Conservation (phyloP, 345 rosid species). For the Leavenworthia alabamica region DNA sequence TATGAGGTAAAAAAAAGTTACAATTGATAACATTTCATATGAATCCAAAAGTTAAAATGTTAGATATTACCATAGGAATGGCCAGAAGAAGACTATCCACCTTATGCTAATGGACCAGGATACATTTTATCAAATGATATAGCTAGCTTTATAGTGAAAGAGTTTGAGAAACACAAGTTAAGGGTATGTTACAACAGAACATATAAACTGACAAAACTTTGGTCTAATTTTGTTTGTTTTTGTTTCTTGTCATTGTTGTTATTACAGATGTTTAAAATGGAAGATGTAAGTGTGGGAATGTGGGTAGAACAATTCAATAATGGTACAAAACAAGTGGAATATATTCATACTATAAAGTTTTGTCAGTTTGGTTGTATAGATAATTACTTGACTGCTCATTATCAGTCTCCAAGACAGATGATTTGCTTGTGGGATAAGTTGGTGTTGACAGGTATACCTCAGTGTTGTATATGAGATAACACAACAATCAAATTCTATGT, state of each 20-base stretch:
- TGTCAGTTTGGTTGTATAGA: constrained; percentile 71
- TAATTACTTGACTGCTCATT: constrained; percentile 66
- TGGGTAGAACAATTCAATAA: constrained; percentile 74
- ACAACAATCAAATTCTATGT: background rate
- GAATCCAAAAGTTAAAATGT: no score
- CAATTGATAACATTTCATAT: no score
- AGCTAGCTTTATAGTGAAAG: constrained; percentile 43
- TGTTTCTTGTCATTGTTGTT: no score
- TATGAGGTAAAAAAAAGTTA: constrained; percentile 68
- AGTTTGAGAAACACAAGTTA: constrained; percentile 56
- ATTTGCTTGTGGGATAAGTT: constrained; percentile 62
- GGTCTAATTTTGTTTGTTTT: no score
- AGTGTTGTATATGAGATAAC: constrained; percentile 65
- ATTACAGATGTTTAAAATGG: no score
- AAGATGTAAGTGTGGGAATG: constrained; percentile 85
- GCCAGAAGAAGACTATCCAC: constrained; percentile 84
- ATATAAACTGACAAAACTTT: no score
- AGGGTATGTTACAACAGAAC: no score
- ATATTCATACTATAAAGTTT: constrained; percentile 56
- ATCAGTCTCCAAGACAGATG: constrained; percentile 79
- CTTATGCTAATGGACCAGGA: constrained; percentile 81
- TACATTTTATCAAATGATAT: constrained; percentile 59
- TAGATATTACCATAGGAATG: no score
- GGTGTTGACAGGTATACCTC: constrained; percentile 34
- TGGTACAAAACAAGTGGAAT: constrained; percentile 46